Base-by-base conservation (phyloP, 306 rosid species). In the Sicyos edulis region DNA sequence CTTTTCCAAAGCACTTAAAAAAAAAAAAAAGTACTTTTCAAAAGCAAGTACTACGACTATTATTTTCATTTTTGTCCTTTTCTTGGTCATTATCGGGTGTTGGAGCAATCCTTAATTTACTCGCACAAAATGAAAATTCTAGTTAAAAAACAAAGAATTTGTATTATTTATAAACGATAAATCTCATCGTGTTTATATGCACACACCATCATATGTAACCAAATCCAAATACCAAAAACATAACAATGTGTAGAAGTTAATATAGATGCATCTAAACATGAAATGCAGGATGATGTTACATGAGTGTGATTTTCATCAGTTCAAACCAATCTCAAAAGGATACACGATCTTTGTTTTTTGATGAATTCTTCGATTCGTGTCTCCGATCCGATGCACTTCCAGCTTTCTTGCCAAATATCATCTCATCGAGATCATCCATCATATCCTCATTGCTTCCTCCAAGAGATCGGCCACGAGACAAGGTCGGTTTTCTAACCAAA, bases 351-450 rank as follows among this genome's bases (percentile, higher is more conserved):
- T 63, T 63, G 76, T 89, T 91, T 82, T 92, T 90, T 0, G 91
- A 40, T 15, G 96, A 45, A 70, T 76, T 92, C 90, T 90, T 90
- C 42, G 86, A 66, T 56, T 87, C 90, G 10, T 82, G 89, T 57
- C 82, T 82, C 17, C 81, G 84, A 58, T 73, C 83, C 0, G 96
- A 86, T 45, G 87, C 44, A 45, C 81, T 86, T 54, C 92, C 92
- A 2, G 84, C 61, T 77, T 87, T 91, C 81, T 79, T 95, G 44
- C 99, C 99, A 67, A 95, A 95, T 76, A 95, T 95, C 99, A 95
- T 95, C 79, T 95, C 97, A 70, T 95, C 99, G 1, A 95, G 96
- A 86, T 95, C 97, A 77, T 95, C 99, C 91, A 95, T 86, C 99
- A 95, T 91, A 21, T 95, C 99, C 17, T 91, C 99, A 0, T 81